phyloP scores from a whole-genome alignment of 768 basidiomycete species.

The Serendipita vermifera region DNA sequence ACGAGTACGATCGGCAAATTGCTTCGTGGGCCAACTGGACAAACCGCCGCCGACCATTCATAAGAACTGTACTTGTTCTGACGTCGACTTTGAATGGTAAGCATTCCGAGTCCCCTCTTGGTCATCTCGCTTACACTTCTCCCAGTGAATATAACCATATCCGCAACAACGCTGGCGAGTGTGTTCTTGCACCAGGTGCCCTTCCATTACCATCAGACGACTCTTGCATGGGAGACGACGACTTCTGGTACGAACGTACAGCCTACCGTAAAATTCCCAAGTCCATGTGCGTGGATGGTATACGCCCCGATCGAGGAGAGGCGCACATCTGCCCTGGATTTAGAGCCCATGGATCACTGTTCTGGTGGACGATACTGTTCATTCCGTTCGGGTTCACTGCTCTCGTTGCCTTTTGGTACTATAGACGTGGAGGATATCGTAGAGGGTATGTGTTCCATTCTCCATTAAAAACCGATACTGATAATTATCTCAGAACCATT shows the following conservation, averaged over 20 bases:
- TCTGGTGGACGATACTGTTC: constrained; percentile 70
- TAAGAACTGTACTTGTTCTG: constrained; percentile 61
- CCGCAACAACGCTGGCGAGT: constrained; percentile 53
- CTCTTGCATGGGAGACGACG: constrained; percentile 34
- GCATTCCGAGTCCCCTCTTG: constrained; percentile 18
- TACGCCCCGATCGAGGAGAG: constrained; percentile 61
- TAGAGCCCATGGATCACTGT: constrained; percentile 54
- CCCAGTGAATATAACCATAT: constrained; percentile 84
- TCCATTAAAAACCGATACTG: constrained; percentile 12
- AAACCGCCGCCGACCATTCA: constrained; percentile 39
- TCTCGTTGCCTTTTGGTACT: constrained; percentile 71
- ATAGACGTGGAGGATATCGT: constrained; percentile 53
- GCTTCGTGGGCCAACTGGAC: constrained; percentile 62
- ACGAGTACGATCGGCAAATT: constrained; percentile 62
- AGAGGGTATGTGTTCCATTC: constrained; percentile 46
- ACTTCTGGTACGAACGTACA: constrained; percentile 88
- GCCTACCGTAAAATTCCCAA: constrained; percentile 82
- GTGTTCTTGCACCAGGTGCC: constrained; percentile 64
- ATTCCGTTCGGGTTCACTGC: constrained; percentile 69
- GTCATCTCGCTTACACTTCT: neutral
- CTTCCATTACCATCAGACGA: constrained; percentile 47
- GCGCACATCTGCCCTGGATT: constrained; percentile 74
- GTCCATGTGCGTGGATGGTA: constrained; percentile 74
- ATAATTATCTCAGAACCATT: constrained; percentile 41
- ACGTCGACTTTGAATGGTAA: constrained; percentile 88